These are phyloP conservation scores for Leptodontidium sp. DNA, from an alignment of 2,329 filamentous ascomycete genomes.

Conservation along the genomic window DNA sequence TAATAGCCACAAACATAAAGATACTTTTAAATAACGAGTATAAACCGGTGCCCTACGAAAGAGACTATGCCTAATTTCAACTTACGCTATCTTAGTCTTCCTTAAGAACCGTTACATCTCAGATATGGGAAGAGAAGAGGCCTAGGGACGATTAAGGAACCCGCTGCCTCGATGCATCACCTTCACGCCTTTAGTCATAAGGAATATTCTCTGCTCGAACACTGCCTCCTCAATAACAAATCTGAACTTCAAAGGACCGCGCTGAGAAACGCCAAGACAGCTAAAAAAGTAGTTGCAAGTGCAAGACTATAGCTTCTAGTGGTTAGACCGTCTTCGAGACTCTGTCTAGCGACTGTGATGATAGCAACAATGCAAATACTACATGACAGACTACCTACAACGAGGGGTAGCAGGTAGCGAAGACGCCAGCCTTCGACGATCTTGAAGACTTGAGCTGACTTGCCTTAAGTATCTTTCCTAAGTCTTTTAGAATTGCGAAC, in stretches of 20 bases:
- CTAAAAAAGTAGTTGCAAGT: not conserved
- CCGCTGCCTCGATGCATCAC: constrained; percentile 4
- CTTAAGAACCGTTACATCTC: not conserved
- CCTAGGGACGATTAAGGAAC: not conserved
- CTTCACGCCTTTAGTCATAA: constrained; percentile 3
- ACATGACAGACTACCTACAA: too few relatives aligned
- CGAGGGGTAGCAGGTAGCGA: too few relatives aligned
- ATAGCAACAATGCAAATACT: too few relatives aligned
- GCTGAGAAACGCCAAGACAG: constrained; percentile 5
- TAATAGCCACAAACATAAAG: not conserved
- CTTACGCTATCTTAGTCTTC: not conserved
- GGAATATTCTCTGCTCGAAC: constrained; percentile 3
- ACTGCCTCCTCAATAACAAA: not conserved
- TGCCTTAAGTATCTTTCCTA: too few relatives aligned
- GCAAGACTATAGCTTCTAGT: not conserved
- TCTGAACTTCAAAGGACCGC: not conserved
- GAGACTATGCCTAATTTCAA: not conserved
- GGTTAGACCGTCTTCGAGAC: too few relatives aligned
- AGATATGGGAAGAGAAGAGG: constrained; percentile 1
- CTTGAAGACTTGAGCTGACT: too few relatives aligned
- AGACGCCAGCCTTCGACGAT: too few relatives aligned
- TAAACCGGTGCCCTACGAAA: not conserved
- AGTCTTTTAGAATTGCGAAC: too few relatives aligned
- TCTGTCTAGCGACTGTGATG: too few relatives aligned
- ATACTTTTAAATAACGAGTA: not conserved